Percentiles rank a stretch among this genome's conserved stretches.
These are phyloP conservation scores for Colletotrichum kahawae DNA, from an alignment of 2,329 filamentous ascomycete genomes.

Conservation along the genomic window DNA sequence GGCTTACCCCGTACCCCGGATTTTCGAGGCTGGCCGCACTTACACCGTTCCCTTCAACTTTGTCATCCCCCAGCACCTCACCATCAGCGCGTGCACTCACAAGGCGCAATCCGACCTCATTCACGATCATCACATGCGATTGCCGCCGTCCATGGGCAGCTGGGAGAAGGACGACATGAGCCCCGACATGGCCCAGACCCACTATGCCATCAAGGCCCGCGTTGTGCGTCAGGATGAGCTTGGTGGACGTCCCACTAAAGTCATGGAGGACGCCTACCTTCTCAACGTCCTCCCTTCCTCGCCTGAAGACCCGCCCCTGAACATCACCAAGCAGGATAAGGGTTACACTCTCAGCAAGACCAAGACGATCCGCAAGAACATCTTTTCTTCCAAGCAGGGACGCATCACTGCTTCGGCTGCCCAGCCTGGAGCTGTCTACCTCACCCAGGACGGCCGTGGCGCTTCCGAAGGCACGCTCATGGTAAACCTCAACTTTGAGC, in stretches of 20 bases:
- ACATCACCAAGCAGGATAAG: conserved; percentile 50
- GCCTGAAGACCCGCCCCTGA: conserved; percentile 56
- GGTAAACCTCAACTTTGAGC: conserved; percentile 53
- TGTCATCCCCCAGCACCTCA: conserved; percentile 62
- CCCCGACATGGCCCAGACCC: conserved; percentile 58
- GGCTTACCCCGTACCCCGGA: conserved; percentile 49
- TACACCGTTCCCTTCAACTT: conserved; percentile 64
- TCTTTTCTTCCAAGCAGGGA: conserved; percentile 57
- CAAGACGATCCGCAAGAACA: conserved; percentile 58
- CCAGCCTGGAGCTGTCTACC: conserved; percentile 54
- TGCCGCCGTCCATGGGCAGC: conserved; percentile 57
- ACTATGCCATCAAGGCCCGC: conserved; percentile 58
- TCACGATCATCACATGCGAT: conserved; percentile 55
- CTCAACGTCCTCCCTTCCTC: conserved; percentile 59
- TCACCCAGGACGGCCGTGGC: conserved; percentile 53
- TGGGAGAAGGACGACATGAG: conserved; percentile 62
- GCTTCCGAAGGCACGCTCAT: conserved; percentile 46
- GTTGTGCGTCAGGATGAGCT: conserved; percentile 37
- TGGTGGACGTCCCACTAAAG: conserved; percentile 28
- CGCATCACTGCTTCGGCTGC: conserved; percentile 48
- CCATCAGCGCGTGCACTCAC: conserved; percentile 61
- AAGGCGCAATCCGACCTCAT: conserved; percentile 47
- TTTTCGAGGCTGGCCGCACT: conserved; percentile 52
- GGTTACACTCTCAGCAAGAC: conserved; percentile 55
- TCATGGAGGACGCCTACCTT: conserved; percentile 47